Conservation (phyloP, 805 yeast genomes). For the Suhomyces sp. region DNA sequence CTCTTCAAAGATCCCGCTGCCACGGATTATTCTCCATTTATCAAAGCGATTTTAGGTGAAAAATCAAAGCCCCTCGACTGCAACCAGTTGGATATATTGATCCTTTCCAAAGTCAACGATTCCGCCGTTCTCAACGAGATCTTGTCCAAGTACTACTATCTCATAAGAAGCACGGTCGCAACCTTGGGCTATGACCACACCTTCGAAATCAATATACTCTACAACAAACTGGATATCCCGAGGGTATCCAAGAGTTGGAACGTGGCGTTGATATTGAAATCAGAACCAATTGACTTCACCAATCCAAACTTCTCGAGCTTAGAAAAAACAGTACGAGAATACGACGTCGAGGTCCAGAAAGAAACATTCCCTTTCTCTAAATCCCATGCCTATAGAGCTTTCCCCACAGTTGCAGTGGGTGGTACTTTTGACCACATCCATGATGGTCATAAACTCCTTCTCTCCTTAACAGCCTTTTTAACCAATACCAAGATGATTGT, state of each 20-base stretch:
- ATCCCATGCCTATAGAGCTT: slow-evolving; percentile 4
- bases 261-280: neutral
- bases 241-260: slow-evolving; percentile 1
- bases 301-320: neutral
- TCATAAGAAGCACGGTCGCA: slow-evolving; percentile 21
- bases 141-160: slow-evolving; percentile 30
- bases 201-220: slow-evolving; percentile 30
- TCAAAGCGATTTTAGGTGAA: slow-evolving; percentile 7
- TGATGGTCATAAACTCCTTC: slow-evolving; percentile 87
- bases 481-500: slow-evolving; percentile 58
- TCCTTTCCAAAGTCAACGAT: slow-evolving; percentile 19
- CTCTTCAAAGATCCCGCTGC: slow-evolving; percentile 1
- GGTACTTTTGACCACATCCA: slow-evolving; percentile 98
- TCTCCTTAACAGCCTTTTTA: slow-evolving; percentile 69
- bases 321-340: too few relatives aligned
- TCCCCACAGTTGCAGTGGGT: slow-evolving; percentile 64
- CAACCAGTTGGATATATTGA: slow-evolving; percentile 24
- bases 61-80: neutral
- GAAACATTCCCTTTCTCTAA: neutral
- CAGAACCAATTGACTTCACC: neutral
- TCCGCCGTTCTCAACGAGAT: slow-evolving; percentile 25
- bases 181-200: slow-evolving; percentile 21
- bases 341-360: neutral
- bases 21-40: slow-evolving; percentile 12
- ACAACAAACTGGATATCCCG: slow-evolving; percentile 16